Conservation (phyloP, 306 rosid species). For the Dryas alaskensis region DNA sequence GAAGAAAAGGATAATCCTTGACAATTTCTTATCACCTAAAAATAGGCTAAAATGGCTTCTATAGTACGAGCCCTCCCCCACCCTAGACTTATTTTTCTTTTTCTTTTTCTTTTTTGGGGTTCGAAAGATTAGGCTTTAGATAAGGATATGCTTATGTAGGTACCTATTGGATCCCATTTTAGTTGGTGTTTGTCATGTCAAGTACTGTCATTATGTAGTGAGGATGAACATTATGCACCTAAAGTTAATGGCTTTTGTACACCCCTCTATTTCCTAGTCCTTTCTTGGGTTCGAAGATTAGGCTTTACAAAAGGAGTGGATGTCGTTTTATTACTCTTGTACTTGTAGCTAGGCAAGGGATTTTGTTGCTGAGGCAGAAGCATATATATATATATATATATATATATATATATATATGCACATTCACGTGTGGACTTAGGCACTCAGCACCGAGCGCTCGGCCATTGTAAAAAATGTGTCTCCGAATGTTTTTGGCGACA, state of each 20-base stretch:
- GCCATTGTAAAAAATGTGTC: too few species aligned
- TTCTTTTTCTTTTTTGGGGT: not conserved
- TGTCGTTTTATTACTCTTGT: not conserved
- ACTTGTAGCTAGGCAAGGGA: not conserved
- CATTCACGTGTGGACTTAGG: too few species aligned
- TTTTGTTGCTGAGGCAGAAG: too few species aligned
- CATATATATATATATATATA: too few species aligned
- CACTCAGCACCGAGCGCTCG: too few species aligned
- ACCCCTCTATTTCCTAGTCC: not conserved
- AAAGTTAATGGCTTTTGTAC: not conserved
- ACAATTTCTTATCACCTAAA: too few species aligned
- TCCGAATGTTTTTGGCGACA: too few species aligned
- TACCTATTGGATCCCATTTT: not conserved
- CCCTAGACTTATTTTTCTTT: too few species aligned
- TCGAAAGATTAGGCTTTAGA: not conserved
- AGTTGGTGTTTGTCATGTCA: conserved; percentile 16
- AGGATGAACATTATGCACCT: not conserved
- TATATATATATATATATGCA: too few species aligned
- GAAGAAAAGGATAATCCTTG: too few species aligned
- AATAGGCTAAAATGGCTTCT: too few species aligned
- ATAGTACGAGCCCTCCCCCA: too few species aligned
- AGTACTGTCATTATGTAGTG: not conserved
- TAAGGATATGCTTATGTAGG: not conserved
- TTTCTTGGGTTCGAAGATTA: conserved; percentile 2
- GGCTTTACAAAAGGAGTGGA: not conserved